phyloP scores from a whole-genome alignment of 2,329 filamentous ascomycete genomes.

The Colletotrichum sp. region DNA sequence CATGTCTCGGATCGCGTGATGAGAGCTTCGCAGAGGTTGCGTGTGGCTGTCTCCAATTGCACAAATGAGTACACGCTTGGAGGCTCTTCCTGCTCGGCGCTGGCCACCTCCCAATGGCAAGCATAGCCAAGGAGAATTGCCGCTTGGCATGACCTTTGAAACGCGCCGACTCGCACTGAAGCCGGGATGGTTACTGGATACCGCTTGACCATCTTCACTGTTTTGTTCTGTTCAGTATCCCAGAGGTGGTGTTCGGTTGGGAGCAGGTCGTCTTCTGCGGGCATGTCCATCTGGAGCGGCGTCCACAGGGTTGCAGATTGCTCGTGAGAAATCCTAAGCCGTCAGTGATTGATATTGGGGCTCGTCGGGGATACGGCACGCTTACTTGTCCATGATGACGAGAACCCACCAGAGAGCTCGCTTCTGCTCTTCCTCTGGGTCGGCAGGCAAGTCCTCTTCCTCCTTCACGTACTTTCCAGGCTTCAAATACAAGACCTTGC shows the following conservation, averaged over 20 bases:
- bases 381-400: constrained; percentile 48
- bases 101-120: constrained; percentile 26
- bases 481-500: constrained; percentile 37
- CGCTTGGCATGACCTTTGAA: constrained; percentile 39
- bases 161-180: constrained; percentile 35
- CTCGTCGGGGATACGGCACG: neutral
- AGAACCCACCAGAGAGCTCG: constrained; percentile 48
- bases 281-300: constrained; percentile 38
- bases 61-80: constrained; percentile 31
- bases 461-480: constrained; percentile 40
- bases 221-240: constrained; percentile 27
- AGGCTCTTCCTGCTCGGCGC: constrained; percentile 21
- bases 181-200: constrained; percentile 31
- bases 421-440: constrained; percentile 41
- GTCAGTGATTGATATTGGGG: neutral
- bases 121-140: constrained; percentile 38
- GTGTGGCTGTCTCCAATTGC: constrained; percentile 35
- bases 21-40: constrained; percentile 36
- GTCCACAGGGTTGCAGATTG: constrained; percentile 34
- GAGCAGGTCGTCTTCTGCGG: constrained; percentile 38
- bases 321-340: constrained; percentile 33
- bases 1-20: constrained; percentile 35
- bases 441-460: constrained; percentile 30
- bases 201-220: constrained; percentile 26
- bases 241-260: constrained; percentile 39